Evolutionary conservation across 2,329 filamentous ascomycete species (phyloP).

Genomic region (Neofusicoccum laricinum): DNA sequence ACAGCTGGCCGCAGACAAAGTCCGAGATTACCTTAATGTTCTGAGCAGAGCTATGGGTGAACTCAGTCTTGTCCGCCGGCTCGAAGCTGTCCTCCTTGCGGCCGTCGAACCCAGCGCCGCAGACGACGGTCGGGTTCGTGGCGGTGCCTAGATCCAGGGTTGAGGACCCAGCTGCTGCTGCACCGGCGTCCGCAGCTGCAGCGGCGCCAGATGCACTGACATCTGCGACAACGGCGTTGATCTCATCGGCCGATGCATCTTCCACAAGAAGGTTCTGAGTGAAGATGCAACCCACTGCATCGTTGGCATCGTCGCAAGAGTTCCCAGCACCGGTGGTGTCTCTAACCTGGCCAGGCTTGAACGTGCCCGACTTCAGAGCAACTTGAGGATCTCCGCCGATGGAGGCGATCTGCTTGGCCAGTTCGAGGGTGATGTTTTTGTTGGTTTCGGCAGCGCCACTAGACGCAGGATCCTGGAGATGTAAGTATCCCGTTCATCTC

Average conservation of each 20-base stretch:
- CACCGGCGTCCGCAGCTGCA: slow-evolving; percentile 19
- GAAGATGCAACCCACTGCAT: slow-evolving; percentile 55
- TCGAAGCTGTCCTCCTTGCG: slow-evolving; percentile 45
- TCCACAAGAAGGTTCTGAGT: slow-evolving; percentile 52
- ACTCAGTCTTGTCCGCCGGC: slow-evolving; percentile 41
- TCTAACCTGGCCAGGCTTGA: slow-evolving; percentile 53
- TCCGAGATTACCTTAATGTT: slow-evolving; percentile 48
- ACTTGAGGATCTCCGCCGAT: slow-evolving; percentile 62
- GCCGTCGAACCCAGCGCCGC: slow-evolving; percentile 49
- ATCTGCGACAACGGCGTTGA: slow-evolving; percentile 47
- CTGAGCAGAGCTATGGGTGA: slow-evolving; percentile 53
- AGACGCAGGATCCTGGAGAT: slow-evolving; percentile 56
- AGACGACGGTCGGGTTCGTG: slow-evolving; percentile 49
- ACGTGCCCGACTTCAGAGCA: slow-evolving; percentile 62
- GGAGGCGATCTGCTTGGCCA: slow-evolving; percentile 58
- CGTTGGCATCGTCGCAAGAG: slow-evolving; percentile 49
- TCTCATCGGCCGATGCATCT: slow-evolving; percentile 53
- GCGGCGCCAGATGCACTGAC: slow-evolving; percentile 22
- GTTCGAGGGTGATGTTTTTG: slow-evolving; percentile 58
- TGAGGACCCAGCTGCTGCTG: not conserved
- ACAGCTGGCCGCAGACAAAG: slow-evolving; percentile 48
- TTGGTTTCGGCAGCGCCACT: slow-evolving; percentile 55
- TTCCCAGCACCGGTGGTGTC: slow-evolving; percentile 52
- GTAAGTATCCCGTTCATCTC: no score
- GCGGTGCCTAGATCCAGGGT: slow-evolving; percentile 46